Evolutionary conservation across 768 basidiomycete genomes (phyloP).

Genomic region (Cystobasidium tubakii): DNA sequence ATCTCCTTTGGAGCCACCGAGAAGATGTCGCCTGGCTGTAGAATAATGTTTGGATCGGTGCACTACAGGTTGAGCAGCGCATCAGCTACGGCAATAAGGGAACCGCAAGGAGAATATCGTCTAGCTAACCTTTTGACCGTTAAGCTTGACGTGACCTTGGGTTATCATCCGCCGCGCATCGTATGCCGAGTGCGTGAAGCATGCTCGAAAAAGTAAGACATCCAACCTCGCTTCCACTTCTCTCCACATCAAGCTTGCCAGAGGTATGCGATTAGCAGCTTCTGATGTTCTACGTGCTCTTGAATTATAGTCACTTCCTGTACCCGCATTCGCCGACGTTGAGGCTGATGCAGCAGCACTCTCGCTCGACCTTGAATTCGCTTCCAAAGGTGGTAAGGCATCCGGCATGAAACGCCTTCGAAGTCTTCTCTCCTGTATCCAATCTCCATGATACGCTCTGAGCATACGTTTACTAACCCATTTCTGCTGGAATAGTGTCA

Average conservation of each 20-base stretch:
- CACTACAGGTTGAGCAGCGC: constrained; percentile 55
- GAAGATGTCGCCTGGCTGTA: constrained; percentile 91
- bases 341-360: constrained; percentile 59
- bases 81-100: too few species aligned
- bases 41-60: constrained; percentile 71
- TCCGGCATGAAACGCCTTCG: constrained; percentile 89
- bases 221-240: constrained; percentile 94
- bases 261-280: constrained; percentile 66
- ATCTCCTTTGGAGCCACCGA: constrained; percentile 61
- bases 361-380: constrained; percentile 49
- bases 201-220: constrained; percentile 79
- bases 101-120: not conserved
- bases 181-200: constrained; percentile 81
- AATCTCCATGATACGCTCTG: constrained; percentile 92
- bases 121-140: constrained; percentile 72
- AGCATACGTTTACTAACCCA: constrained; percentile 80
- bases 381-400: constrained; percentile 61
- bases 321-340: constrained; percentile 44
- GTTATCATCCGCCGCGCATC: constrained; percentile 79
- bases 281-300: constrained; percentile 54
- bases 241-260: constrained; percentile 88
- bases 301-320: constrained; percentile 53
- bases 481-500: constrained; percentile 79
- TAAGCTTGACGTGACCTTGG: constrained; percentile 77
- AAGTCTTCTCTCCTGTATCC: constrained; percentile 84